A percentile compares a stretch with the other conserved stretches of the same genome.
Evolutionary conservation across 345 rosid species (phyloP).

Genomic region (Capsella bursapastoris): DNA sequence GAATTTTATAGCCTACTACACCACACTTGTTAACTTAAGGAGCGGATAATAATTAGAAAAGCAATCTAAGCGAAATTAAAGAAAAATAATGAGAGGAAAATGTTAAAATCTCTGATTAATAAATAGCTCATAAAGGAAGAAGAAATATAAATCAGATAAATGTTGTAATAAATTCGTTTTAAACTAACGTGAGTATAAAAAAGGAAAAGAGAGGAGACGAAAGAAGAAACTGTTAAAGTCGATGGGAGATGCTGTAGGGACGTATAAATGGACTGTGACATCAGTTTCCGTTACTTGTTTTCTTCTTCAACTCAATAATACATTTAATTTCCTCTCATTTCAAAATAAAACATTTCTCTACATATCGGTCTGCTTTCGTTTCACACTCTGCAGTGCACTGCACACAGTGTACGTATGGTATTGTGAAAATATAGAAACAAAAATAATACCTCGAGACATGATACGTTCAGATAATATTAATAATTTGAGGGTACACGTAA

Average conservation of each 20-base stretch:
- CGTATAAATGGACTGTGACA: constrained; percentile 30
- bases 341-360: not conserved
- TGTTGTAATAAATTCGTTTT: not conserved
- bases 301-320: constrained; percentile 1
- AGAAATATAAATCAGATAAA: no score
- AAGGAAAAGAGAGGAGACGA: not conserved
- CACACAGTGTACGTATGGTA: not conserved
- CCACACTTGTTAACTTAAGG: no score
- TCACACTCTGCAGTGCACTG: constrained; percentile 19
- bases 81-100: not conserved
- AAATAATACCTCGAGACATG: constrained; percentile 37
- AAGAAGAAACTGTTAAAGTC: constrained; percentile 36
- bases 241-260: constrained; percentile 34
- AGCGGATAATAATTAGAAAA: not conserved
- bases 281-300: constrained; percentile 39
- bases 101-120: no score
- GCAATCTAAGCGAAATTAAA: not conserved
- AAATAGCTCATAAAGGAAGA: no score
- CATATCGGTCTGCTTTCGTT: constrained; percentile 16
- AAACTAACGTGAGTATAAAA: not conserved
- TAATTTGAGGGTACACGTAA: not conserved
- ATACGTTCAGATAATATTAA: constrained; percentile 32
- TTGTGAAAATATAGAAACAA: constrained; percentile 2
- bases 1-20: no score
- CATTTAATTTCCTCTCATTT: no score